These are phyloP conservation scores for Narthecium ossifragum DNA, from an alignment of 106 monocot species.

Conservation along the genomic window DNA sequence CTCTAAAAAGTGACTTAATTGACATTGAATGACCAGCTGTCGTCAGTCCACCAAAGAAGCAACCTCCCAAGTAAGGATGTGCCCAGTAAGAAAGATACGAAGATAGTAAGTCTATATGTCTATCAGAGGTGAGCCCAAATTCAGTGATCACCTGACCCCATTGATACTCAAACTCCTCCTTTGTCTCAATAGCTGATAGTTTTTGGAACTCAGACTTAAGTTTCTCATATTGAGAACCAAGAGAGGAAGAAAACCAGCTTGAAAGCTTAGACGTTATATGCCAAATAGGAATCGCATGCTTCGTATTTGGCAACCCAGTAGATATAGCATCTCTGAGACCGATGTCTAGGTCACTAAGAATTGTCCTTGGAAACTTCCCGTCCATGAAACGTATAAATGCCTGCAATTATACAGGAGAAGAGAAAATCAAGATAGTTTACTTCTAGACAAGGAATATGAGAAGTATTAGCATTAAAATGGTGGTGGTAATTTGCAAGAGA, in stretches of 20 bases:
- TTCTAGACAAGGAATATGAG: not conserved
- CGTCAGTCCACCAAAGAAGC: conserved; percentile 63
- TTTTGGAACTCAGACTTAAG: conserved; percentile 55
- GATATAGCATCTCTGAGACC: conserved; percentile 49
- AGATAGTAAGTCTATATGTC: conserved; percentile 49
- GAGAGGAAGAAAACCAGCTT: conserved; percentile 54
- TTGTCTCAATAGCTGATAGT: conserved; percentile 40
- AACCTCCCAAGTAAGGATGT: conserved; percentile 50
- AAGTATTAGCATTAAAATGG: not conserved
- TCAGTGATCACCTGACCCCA: conserved; percentile 57
- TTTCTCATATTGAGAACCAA: conserved; percentile 57
- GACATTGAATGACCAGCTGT: conserved; percentile 24
- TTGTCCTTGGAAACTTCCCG: conserved; percentile 52
- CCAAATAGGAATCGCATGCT: conserved; percentile 46
- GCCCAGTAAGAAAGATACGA: conserved; percentile 56
- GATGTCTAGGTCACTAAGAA: conserved; percentile 57
- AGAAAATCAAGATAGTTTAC: conserved; percentile 4
- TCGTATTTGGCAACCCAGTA: conserved; percentile 43
- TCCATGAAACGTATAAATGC: conserved; percentile 71
- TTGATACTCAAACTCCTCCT: conserved; percentile 59
- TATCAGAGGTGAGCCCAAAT: conserved; percentile 51
- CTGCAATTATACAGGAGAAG: conserved; percentile 18
- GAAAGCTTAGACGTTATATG: conserved; percentile 56
- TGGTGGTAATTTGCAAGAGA: too few species aligned
- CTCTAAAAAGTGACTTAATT: conserved; percentile 60